phyloP scores from a whole-genome alignment of 1,139 yeast species.

The Magnusiomyces ingens region DNA sequence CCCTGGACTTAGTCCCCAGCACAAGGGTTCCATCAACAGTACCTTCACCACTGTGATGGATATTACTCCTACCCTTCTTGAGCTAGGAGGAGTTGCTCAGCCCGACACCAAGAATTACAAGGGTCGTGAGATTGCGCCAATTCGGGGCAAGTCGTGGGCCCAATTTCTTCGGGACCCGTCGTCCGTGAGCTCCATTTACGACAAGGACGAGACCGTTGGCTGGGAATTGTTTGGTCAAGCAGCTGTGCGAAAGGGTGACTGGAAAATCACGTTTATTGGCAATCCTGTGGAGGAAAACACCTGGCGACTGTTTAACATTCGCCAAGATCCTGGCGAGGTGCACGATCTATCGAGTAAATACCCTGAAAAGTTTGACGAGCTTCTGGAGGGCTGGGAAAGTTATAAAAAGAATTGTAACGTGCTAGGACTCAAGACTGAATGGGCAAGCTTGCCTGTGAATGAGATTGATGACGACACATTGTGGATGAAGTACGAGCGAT shows the following conservation, averaged over 20 bases:
- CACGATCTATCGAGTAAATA: conserved; percentile 36
- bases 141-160: conserved; percentile 42
- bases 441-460: conserved; percentile 1
- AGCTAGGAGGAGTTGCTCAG: conserved; percentile 38
- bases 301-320: conserved; percentile 46
- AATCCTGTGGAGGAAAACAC: conserved; percentile 43
- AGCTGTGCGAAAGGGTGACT: conserved; percentile 47
- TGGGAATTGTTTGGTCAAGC: conserved; percentile 55
- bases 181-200: conserved; percentile 14
- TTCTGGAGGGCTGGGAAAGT: conserved; percentile 41
- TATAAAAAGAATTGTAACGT: conserved; percentile 1
- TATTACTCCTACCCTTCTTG: conserved; percentile 47
- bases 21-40: conserved; percentile 28
- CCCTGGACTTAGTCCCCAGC: conserved; percentile 16
- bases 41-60: conserved; percentile 54
- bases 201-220: conserved; percentile 42
- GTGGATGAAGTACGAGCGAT: conserved; percentile 7
- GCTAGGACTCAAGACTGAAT: not conserved
- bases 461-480: conserved; percentile 5
- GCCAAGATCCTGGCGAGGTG: conserved; percentile 44
- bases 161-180: conserved; percentile 14
- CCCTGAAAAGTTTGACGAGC: conserved; percentile 36
- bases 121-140: conserved; percentile 38
- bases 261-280: conserved; percentile 45
- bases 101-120: conserved; percentile 28